Evolutionary conservation across 495 filamentous ascomycete genomes (phyloP).

Genomic region (Chaetomium tenue): DNA sequence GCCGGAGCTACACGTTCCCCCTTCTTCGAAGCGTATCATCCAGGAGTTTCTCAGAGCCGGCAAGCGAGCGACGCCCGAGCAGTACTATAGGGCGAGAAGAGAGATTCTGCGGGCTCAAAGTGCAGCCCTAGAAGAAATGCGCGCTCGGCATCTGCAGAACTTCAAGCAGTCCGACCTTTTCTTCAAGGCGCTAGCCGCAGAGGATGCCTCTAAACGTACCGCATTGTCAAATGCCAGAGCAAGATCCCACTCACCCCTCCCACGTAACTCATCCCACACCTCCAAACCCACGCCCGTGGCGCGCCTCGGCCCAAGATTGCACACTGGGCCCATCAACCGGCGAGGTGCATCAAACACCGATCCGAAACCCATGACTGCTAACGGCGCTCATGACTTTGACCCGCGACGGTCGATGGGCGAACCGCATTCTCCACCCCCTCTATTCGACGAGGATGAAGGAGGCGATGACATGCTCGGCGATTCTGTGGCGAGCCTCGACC

Average conservation of each 20-base stretch:
- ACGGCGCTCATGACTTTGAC: constrained; percentile 38
- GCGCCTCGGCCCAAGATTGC: constrained; percentile 41
- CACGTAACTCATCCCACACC: constrained; percentile 36
- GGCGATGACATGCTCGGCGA: constrained; percentile 53
- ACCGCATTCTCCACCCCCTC: constrained; percentile 35
- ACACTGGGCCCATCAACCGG: constrained; percentile 31
- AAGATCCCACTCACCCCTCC: constrained; percentile 34
- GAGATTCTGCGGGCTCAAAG: constrained; percentile 83
- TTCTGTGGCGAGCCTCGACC: constrained; percentile 55
- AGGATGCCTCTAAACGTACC: constrained; percentile 63
- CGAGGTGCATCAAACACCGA: constrained; percentile 50
- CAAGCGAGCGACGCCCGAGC: constrained; percentile 66
- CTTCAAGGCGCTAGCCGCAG: constrained; percentile 90
- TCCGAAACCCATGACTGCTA: constrained; percentile 36
- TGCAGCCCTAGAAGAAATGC: constrained; percentile 76
- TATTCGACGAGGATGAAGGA: constrained; percentile 57
- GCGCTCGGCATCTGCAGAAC: constrained; percentile 70
- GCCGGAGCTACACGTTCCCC: constrained; percentile 73
- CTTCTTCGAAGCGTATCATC: constrained; percentile 64
- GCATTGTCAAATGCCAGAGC: constrained; percentile 26
- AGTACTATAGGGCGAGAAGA: constrained; percentile 80
- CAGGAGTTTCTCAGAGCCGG: constrained; percentile 76
- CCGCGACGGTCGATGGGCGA: constrained; percentile 51
- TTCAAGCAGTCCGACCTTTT: constrained; percentile 92
- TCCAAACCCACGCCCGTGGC: constrained; percentile 43